Conservation (phyloP, 2,329 filamentous ascomycete genomes). For the Venturia aucupariae region DNA sequence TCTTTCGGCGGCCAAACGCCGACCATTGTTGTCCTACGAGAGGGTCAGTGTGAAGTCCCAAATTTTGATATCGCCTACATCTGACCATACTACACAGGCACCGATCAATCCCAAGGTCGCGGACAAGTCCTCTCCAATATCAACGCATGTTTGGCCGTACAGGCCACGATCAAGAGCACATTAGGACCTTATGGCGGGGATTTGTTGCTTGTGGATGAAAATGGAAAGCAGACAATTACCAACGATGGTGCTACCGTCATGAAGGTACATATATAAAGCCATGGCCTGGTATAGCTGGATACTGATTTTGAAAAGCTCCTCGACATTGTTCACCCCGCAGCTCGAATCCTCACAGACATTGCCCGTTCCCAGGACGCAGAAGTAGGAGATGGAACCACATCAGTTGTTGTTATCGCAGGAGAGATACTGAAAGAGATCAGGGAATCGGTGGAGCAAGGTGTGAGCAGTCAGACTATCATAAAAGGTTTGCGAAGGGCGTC, state of each 20-base stretch:
- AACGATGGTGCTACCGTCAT: constrained; percentile 99
- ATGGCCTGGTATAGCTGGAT: neutral
- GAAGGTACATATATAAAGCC: constrained; percentile 55
- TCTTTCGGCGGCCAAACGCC: constrained; percentile 96
- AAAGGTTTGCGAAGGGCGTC: constrained; percentile 87
- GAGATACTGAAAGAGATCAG: constrained; percentile 96
- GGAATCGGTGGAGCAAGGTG: constrained; percentile 90
- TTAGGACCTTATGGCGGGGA: constrained; percentile 95
- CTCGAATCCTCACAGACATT: constrained; percentile 95
- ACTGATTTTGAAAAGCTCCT: constrained; percentile 55
- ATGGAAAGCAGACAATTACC: constrained; percentile 94
- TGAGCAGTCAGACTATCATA: constrained; percentile 95
- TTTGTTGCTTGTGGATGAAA: constrained; percentile 87
- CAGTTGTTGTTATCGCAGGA: constrained; percentile 92
- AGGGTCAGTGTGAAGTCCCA: constrained; percentile 55
- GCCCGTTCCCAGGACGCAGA: constrained; percentile 98
- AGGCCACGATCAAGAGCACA: constrained; percentile 91
- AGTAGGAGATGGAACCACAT: constrained; percentile 96
- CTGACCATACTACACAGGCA: constrained; percentile 50
- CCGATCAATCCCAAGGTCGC: constrained; percentile 93
- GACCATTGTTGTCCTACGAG: constrained; percentile 95
- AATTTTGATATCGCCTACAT: constrained; percentile 12
- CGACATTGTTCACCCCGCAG: constrained; percentile 96
- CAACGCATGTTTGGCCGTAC: constrained; percentile 93
- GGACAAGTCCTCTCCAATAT: constrained; percentile 97